phyloP scores from a whole-genome alignment of 176 grass and related monocot species.

The Aegilops speltoides region DNA sequence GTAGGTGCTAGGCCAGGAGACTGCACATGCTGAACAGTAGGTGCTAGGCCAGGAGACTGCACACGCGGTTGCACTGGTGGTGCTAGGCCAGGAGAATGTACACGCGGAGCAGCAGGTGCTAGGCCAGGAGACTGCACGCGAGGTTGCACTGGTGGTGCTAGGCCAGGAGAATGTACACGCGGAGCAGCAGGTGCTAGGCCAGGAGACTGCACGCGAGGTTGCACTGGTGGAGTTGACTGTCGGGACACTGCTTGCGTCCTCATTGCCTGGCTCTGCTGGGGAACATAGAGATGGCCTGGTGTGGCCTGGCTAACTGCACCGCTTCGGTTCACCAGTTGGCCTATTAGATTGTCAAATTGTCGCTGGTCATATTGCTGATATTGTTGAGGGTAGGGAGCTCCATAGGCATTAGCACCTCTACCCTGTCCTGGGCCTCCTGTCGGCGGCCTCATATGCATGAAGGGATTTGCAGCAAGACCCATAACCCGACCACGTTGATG shows the following conservation, averaged over 20 bases:
- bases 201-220: background rate
- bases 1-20: background rate
- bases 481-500: constrained; percentile 7
- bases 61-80: background rate
- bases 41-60: background rate
- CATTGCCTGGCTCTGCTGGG: constrained; percentile 18
- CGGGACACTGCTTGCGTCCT: constrained; percentile 6
- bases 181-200: background rate
- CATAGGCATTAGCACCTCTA: constrained; percentile 41
- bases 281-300: constrained; percentile 5
- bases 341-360: background rate
- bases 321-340: constrained; percentile 22
- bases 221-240: background rate
- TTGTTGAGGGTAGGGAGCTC: constrained; percentile 17
- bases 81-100: background rate
- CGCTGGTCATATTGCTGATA: constrained; percentile 4
- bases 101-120: background rate
- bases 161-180: no score
- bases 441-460: constrained; percentile 1
- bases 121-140: background rate
- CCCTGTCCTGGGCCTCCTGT: constrained; percentile 25
- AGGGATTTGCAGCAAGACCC: constrained; percentile 27
- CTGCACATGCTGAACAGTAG: no score
- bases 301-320: background rate
- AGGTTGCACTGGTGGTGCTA: background rate